Conservation (phyloP, 2,329 filamentous ascomycete genomes). For the Teratosphaeria destructans region DNA sequence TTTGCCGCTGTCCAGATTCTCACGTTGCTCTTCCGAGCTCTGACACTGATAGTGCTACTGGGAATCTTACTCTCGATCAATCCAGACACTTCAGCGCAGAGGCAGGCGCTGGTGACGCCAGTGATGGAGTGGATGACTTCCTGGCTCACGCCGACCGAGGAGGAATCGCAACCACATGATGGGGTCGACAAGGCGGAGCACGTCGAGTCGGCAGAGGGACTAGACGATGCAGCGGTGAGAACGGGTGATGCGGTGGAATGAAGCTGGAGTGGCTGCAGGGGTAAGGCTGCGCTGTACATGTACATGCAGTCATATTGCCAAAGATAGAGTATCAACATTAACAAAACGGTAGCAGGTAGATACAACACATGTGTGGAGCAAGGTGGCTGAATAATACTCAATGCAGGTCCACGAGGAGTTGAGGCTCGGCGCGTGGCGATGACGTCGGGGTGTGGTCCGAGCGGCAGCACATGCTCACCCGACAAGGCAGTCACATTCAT, state of each 20-base stretch:
- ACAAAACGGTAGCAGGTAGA: no score
- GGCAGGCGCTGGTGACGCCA: background rate
- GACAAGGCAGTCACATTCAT: background rate
- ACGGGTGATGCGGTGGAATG: background rate
- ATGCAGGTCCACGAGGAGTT: background rate
- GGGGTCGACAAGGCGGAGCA: background rate
- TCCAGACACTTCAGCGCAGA: background rate
- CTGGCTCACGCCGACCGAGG: background rate
- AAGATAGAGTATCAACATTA: no score
- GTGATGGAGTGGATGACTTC: background rate
- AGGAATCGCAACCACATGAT: background rate
- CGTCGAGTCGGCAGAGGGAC: background rate
- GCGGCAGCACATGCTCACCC: background rate
- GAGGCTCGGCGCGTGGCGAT: background rate
- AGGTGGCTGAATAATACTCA: background rate
- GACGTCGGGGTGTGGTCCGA: background rate
- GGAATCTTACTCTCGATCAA: background rate
- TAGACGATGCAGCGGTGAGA: background rate
- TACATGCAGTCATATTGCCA: no score
- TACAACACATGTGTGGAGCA: no score
- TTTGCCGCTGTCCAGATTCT: slow-evolving; percentile 18
- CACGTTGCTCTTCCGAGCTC: background rate
- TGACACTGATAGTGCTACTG: background rate
- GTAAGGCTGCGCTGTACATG: no score
- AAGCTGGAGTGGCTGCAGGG: slow-evolving; percentile 5